Percentiles rank a stretch among this genome's conserved stretches.
These are phyloP conservation scores for Gossypium mustelinum DNA, from an alignment of 345 rosid species.

Conservation along the genomic window DNA sequence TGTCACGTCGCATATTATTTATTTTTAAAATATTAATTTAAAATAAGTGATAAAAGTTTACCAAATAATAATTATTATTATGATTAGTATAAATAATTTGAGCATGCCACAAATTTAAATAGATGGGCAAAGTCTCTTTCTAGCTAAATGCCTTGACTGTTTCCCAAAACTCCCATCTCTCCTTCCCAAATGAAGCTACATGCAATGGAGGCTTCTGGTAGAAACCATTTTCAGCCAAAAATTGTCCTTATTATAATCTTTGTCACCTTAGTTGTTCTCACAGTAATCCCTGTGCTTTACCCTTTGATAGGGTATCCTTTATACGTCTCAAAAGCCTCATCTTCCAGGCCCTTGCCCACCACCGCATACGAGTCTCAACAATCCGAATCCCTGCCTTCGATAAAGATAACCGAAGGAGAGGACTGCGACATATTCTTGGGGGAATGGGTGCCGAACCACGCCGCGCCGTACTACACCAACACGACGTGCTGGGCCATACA, in stretches of 20 bases:
- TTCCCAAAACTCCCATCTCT: background rate
- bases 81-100: too few relatives aligned
- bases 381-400: background rate
- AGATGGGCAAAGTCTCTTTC: background rate
- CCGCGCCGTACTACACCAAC: slow-evolving; percentile 85
- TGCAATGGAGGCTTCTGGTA: slow-evolving; percentile 27
- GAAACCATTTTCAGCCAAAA: slow-evolving; percentile 3
- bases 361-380: background rate
- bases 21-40: too few relatives aligned
- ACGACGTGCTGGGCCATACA: slow-evolving; percentile 91
- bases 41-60: too few relatives aligned
- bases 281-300: slow-evolving; percentile 37
- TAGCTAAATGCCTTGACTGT: background rate
- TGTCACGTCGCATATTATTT: too few relatives aligned
- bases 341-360: slow-evolving; percentile 5
- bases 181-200: background rate
- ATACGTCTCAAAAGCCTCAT: slow-evolving; percentile 5
- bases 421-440: slow-evolving; percentile 71
- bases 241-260: slow-evolving; percentile 22
- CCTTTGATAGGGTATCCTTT: slow-evolving; percentile 32
- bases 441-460: slow-evolving; percentile 70
- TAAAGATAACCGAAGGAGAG: slow-evolving; percentile 9
- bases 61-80: too few relatives aligned
- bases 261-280: slow-evolving; percentile 24
- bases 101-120: background rate